Evolutionary conservation across 2,329 filamentous ascomycete genomes (phyloP), one percentile per base, ranked within the genome.

Genomic region (Pseudocercospora macadamiae): DNA sequence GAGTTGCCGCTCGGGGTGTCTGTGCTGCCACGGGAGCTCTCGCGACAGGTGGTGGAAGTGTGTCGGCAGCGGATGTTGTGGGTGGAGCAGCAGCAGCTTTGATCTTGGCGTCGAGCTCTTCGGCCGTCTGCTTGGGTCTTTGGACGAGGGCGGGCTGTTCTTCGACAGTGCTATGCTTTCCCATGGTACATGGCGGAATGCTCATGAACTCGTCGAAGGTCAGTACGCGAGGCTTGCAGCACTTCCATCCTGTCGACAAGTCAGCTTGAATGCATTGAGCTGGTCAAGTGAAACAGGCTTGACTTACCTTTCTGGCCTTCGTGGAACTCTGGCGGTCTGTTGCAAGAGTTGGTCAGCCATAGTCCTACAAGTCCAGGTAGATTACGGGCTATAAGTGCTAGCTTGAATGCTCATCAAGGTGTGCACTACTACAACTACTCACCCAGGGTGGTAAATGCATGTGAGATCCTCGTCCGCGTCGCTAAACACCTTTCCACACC

Each of bases 141-240:
- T 64, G 60, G 5, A 59, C 60, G 28, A 64, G 53, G 9, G 63
- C 76, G 16, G 87, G 82, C 5, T 84, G 85, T 69, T 88, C 85
- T 65, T 97, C 93, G 62, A 95, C 89, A 10, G 91, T 92, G 59
- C 90, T 95, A 80, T 99, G 95, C 70, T 88, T 93, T 71, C 95
- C 95, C 10, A 88, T 90, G 23, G 95, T 96, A 82, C 95, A 99
- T 34, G 95, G 93, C 51, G 90, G 82, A 69, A 99, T 97, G 61
- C 82, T 76, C 76, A 99, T 90, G 82, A 99, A 99, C 79, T 99
- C 95, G 78, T 99, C 95, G 74, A 99, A 99, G 60, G 92, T 97
- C 69, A 99, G 82, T 69, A 97, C 92, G 71, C 95, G 89, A 57
- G 93, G 89, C 79, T 97, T 97, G 85, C 95, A 99, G 82, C 95